Percentiles rank a stretch among this genome's conserved stretches.
Evolutionary conservation across 495 filamentous ascomycete species (phyloP).

Genomic region (Chaetomium tenue): DNA sequence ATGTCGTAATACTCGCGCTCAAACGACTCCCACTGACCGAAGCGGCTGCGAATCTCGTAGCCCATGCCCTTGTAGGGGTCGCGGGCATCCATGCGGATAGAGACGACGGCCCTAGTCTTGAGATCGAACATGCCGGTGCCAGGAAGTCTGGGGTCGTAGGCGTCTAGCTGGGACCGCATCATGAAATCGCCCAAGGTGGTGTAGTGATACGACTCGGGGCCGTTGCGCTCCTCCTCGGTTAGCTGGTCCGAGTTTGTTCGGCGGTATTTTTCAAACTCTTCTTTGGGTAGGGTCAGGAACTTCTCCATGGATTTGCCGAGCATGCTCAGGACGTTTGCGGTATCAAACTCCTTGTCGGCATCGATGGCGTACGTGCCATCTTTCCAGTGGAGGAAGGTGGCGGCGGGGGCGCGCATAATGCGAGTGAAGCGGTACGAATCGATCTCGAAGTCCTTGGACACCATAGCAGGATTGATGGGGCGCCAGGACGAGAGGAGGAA

Average conservation of each 20-base stretch:
- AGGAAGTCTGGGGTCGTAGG: slow-evolving; percentile 79
- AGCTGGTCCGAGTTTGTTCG: slow-evolving; percentile 61
- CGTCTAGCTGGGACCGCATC: slow-evolving; percentile 95
- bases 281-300: slow-evolving; percentile 75
- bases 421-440: slow-evolving; percentile 64
- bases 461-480: slow-evolving; percentile 56
- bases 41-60: slow-evolving; percentile 77
- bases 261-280: slow-evolving; percentile 82
- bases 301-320: slow-evolving; percentile 97
- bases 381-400: slow-evolving; percentile 81
- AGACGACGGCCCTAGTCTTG: slow-evolving; percentile 88
- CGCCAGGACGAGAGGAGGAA: slow-evolving; percentile 86
- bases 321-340: slow-evolving; percentile 79
- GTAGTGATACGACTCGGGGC: slow-evolving; percentile 80
- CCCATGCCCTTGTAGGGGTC: slow-evolving; percentile 73
- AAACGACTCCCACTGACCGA: slow-evolving; percentile 81
- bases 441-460: slow-evolving; percentile 66
- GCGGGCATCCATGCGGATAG: slow-evolving; percentile 78
- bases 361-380: slow-evolving; percentile 93
- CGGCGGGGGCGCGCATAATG: slow-evolving; percentile 66
- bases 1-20: slow-evolving; percentile 97
- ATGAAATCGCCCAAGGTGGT: slow-evolving; percentile 85
- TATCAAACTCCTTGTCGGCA: slow-evolving; percentile 90
- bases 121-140: slow-evolving; percentile 96
- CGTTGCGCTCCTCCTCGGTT: slow-evolving; percentile 61